Evolutionary conservation across 1,284 basidiomycete species (phyloP).

Genomic region (Ustilago loliicola): DNA sequence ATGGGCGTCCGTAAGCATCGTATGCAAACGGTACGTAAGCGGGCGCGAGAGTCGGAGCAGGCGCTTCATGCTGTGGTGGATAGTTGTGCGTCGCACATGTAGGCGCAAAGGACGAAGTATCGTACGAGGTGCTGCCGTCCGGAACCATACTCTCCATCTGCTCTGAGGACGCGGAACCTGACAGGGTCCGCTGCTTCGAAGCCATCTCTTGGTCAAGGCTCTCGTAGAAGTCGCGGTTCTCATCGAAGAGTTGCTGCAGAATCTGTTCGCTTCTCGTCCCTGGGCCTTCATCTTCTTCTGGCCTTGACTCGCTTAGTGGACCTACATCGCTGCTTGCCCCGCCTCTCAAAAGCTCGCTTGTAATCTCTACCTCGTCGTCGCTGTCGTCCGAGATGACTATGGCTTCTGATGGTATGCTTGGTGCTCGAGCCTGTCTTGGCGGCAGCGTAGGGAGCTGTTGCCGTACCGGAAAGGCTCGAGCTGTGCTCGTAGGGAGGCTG

Average conservation of each 20-base stretch:
- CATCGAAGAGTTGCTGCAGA: not conserved
- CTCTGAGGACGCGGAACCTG: constrained; percentile 5
- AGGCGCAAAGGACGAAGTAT: constrained; percentile 21
- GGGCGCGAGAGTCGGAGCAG: not conserved
- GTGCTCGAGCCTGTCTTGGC: not conserved
- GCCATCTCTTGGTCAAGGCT: constrained; percentile 19
- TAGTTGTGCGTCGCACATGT: not conserved
- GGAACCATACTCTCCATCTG: constrained; percentile 33
- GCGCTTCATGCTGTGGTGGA: not conserved
- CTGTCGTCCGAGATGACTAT: constrained; percentile 41
- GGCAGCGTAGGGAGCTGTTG: not conserved
- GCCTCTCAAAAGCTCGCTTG: not conserved
- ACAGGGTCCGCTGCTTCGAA: not conserved
- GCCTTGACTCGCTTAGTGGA: not conserved
- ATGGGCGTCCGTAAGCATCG: constrained; percentile 7
- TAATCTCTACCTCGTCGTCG: constrained; percentile 20
- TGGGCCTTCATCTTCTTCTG: not conserved
- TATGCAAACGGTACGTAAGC: not conserved
- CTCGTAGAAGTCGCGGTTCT: constrained; percentile 8
- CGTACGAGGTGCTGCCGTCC: constrained; percentile 29
- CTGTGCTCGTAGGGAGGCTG: not conserved
- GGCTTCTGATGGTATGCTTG: constrained; percentile 18
- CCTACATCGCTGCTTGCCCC: not conserved
- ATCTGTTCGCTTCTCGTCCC: not conserved
- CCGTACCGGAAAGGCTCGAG: not conserved